These are phyloP conservation scores for Xylona heveae DNA, from an alignment of 495 filamentous ascomycete species.

Conservation along the genomic window DNA sequence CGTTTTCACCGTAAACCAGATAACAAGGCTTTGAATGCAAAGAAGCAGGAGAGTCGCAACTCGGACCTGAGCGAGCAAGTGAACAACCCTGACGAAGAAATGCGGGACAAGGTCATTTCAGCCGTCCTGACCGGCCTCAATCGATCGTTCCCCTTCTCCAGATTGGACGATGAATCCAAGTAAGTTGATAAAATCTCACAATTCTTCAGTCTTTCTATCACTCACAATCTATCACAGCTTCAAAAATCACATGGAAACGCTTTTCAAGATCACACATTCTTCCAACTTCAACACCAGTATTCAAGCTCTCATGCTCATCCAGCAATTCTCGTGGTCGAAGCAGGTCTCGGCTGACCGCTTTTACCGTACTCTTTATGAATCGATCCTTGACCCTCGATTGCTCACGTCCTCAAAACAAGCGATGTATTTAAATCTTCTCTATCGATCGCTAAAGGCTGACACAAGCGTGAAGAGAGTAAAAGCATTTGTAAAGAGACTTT, in stretches of 20 bases:
- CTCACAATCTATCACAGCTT: slow-evolving; percentile 23
- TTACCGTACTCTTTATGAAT: slow-evolving; percentile 89
- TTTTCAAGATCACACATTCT: slow-evolving; percentile 90
- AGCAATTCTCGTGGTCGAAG: slow-evolving; percentile 67
- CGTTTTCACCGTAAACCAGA: too few species aligned
- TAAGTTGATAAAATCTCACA: slow-evolving; percentile 18
- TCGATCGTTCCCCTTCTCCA: slow-evolving; percentile 81
- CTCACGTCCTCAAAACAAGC: slow-evolving; percentile 84
- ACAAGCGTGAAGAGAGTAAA: slow-evolving; percentile 73
- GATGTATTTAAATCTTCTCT: slow-evolving; percentile 81
- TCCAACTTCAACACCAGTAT: slow-evolving; percentile 98
- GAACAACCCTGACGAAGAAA: slow-evolving; percentile 39
- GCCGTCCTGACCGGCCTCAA: slow-evolving; percentile 86
- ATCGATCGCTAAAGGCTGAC: slow-evolving; percentile 69
- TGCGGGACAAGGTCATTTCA: slow-evolving; percentile 74
- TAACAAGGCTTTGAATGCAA: slow-evolving; percentile 3
- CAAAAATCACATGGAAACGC: slow-evolving; percentile 72
- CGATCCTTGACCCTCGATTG: slow-evolving; percentile 72
- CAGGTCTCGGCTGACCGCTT: slow-evolving; percentile 67
- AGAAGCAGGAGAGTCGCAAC: slow-evolving; percentile 21
- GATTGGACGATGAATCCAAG: slow-evolving; percentile 44
- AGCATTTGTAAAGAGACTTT: slow-evolving; percentile 79
- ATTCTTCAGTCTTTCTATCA: not conserved
- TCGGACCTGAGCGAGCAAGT: slow-evolving; percentile 28
- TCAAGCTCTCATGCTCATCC: slow-evolving; percentile 86